Evolutionary conservation across 1,284 basidiomycete species (phyloP).

Genomic region (Moesziomyces sp.): DNA sequence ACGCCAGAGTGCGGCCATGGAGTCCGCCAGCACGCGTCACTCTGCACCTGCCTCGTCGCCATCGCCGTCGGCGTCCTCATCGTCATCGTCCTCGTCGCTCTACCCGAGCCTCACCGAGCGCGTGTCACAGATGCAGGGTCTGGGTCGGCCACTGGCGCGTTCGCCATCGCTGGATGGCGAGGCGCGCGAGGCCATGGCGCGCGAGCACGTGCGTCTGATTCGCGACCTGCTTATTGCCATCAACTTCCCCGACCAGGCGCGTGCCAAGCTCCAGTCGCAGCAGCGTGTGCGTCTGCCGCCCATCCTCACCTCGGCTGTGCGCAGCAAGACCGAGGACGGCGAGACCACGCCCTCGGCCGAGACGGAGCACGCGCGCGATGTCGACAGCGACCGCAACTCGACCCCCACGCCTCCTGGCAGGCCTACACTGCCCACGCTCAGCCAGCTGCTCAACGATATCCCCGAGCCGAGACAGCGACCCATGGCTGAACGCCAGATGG

Average conservation of each 20-base stretch:
- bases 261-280: constrained; percentile 14
- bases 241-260: constrained; percentile 51
- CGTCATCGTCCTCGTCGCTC: constrained; percentile 25
- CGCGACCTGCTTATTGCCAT: constrained; percentile 54
- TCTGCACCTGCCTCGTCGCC: constrained; percentile 22
- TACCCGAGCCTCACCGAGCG: constrained; percentile 49
- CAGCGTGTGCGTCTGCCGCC: constrained; percentile 32
- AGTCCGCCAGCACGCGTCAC: constrained; percentile 8
- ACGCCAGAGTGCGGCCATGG: constrained; percentile 16
- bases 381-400: constrained; percentile 29
- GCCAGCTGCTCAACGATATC: constrained; percentile 47
- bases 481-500: constrained; percentile 38
- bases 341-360: constrained; percentile 28
- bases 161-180: constrained; percentile 10
- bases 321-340: constrained; percentile 12
- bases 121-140: constrained; percentile 43
- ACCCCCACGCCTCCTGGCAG: constrained; percentile 38
- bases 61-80: constrained; percentile 14
- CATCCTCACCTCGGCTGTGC: constrained; percentile 22
- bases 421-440: constrained; percentile 50
- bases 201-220: constrained; percentile 51
- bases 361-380: constrained; percentile 1
- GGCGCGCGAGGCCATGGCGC: constrained; percentile 22
- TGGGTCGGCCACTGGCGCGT: constrained; percentile 21
- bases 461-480: constrained; percentile 9